Conservation (phyloP, 305 asterid species). For the Petunia hybrid region DNA sequence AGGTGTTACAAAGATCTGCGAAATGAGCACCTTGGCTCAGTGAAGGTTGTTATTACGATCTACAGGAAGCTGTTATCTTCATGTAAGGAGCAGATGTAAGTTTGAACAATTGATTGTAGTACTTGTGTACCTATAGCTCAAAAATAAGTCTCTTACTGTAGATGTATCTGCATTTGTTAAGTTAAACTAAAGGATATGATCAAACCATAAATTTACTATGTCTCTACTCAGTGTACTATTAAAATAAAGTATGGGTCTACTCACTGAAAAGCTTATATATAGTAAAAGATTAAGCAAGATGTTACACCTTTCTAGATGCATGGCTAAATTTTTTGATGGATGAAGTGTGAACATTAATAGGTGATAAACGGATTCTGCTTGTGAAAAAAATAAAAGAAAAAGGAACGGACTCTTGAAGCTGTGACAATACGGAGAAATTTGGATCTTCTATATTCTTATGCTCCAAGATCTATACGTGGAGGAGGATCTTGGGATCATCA, state of each 20-base stretch:
- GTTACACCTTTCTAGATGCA: slow-evolving; percentile 16
- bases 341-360: background rate
- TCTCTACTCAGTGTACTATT: background rate
- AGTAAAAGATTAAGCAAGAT: slow-evolving; percentile 14
- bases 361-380: slow-evolving; percentile 13
- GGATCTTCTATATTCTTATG: slow-evolving; percentile 15
- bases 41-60: slow-evolving; percentile 50
- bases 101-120: slow-evolving; percentile 31
- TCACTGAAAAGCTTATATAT: background rate
- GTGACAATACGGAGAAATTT: slow-evolving; percentile 15
- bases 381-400: background rate
- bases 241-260: background rate
- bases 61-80: slow-evolving; percentile 58
- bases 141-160: background rate
- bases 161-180: slow-evolving; percentile 8
- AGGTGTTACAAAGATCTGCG: slow-evolving; percentile 58
- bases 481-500: slow-evolving; percentile 29
- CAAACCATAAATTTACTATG: slow-evolving; percentile 12
- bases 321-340: slow-evolving; percentile 5
- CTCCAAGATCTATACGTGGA: slow-evolving; percentile 5
- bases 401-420: background rate
- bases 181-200: background rate
- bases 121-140: slow-evolving; percentile 24
- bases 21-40: slow-evolving; percentile 53
- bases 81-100: slow-evolving; percentile 71